Evolutionary conservation across 352 stramenopile species (phyloP), one percentile per base, ranked within the genome.

Genomic region (Nannochloropsis limnetica): DNA sequence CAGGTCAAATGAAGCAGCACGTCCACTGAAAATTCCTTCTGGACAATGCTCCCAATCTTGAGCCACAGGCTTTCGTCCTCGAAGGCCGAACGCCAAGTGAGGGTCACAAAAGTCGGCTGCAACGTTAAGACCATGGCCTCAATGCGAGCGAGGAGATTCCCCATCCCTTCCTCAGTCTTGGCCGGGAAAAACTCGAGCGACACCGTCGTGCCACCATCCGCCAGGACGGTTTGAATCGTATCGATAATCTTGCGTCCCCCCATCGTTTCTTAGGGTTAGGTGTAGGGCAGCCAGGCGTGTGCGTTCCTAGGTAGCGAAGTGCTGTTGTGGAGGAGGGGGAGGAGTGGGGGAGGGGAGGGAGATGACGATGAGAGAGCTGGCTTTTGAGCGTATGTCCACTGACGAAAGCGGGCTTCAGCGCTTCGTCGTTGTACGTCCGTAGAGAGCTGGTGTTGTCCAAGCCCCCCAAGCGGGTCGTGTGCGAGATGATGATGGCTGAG

Each of bases 1-100:
- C 93, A 97, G 69, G 93, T 97, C 88, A 97, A 91, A 88, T 97
- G 93, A 91, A 96, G 92, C 81, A 96, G 89, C 87, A 95, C 95
- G 80, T 95, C 91, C 67, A 96, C 86, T 11, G 90, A 89, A 83
- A 89, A 93, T 61, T 94, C 92, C 81, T 93, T 94, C 87, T 95
- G 91, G n/a, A 93, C 91, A 81, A 88, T 25, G 88, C 80, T 14
- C 87, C 92, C 91, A 81, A 95, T 95, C 83, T 91, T 90, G 83
- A 95, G 90, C 92, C 92, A 95, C 68, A 95, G 87, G 79, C 88
- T 89, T 83, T 95, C 92, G 88, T 95, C 91, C 83, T 90, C 93
- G 86, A 95, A 95, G 37, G 89, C 91, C 28, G 90, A 94, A 83
- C 91, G 90, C 91, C 92, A 95, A 86, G 92, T 95, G 80, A 89